Percentiles rank a stretch among this genome's conserved stretches.
These are phyloP conservation scores for Colletotrichum viniferum DNA, from an alignment of 2,329 filamentous ascomycete genomes.

Conservation along the genomic window DNA sequence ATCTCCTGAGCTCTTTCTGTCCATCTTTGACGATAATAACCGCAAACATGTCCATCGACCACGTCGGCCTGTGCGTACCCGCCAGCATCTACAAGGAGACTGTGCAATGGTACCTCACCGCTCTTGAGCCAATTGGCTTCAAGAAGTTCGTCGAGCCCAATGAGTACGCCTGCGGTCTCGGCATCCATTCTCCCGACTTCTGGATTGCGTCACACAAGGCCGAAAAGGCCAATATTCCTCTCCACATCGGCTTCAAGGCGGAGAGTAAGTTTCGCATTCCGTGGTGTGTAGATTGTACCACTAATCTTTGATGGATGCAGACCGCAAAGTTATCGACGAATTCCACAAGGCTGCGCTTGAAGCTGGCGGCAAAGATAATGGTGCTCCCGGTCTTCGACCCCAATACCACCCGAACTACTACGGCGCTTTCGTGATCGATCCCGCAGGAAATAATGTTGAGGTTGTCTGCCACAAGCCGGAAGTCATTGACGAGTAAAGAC, in stretches of 20 bases:
- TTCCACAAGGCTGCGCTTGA: constrained; percentile 46
- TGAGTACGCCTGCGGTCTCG: constrained; percentile 35
- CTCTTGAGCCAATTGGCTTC: constrained; percentile 41
- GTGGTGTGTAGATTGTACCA: fast-evolving
- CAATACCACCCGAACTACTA: constrained; percentile 54
- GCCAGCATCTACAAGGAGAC: constrained; percentile 29
- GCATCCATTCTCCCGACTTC: constrained; percentile 34
- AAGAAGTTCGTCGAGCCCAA: constrained; percentile 29
- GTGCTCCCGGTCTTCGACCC: constrained; percentile 47
- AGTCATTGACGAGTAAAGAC: not conserved
- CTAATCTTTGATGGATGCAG: constrained; percentile 26
- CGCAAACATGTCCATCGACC: constrained; percentile 38
- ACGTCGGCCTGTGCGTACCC: constrained; percentile 35
- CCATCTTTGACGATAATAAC: not conserved
- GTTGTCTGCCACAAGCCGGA: constrained; percentile 34
- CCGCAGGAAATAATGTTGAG: constrained; percentile 58
- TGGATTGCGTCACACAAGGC: constrained; percentile 26
- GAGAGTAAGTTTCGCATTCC: constrained; percentile 26
- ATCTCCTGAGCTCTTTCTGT: not conserved
- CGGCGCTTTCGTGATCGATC: constrained; percentile 54
- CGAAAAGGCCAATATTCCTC: constrained; percentile 20
- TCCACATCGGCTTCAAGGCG: constrained; percentile 36
- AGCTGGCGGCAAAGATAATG: constrained; percentile 52
- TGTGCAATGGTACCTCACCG: constrained; percentile 37
- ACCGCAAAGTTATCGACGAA: constrained; percentile 44